Percentiles rank a stretch among this genome's conserved stretches.
Conservation (phyloP, 768 basidiomycete species). For the Stropharia rugosoannulata region DNA sequence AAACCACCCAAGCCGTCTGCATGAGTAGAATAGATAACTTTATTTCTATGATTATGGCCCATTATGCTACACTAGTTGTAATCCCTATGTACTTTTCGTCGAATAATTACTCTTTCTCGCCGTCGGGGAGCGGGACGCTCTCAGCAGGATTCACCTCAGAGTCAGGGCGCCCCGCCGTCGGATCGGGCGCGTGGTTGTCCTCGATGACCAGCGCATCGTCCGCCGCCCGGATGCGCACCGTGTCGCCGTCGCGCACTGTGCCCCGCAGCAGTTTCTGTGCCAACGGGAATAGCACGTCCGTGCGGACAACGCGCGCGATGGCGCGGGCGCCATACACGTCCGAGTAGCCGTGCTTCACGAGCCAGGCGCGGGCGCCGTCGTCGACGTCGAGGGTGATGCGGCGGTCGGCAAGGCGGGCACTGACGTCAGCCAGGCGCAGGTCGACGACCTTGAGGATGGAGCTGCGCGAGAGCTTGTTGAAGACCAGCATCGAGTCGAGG, state of each 20-base stretch:
- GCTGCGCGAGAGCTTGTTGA: conserved; percentile 80
- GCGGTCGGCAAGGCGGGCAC: conserved; percentile 58
- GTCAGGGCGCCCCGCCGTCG: conserved; percentile 23
- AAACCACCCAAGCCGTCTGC: background rate
- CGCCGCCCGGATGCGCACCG: conserved; percentile 52
- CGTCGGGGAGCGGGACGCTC: conserved; percentile 11
- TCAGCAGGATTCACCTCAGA: conserved; percentile 25
- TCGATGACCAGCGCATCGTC: conserved; percentile 46
- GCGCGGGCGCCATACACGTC: conserved; percentile 86
- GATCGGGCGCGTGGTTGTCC: conserved; percentile 63
- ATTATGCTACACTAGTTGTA: background rate
- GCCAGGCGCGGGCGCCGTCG: conserved; percentile 58
- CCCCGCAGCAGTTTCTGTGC: conserved; percentile 80
- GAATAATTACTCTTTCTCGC: background rate
- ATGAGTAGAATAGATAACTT: background rate
- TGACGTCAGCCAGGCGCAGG: conserved; percentile 74
- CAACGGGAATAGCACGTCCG: conserved; percentile 78
- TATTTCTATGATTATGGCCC: background rate
- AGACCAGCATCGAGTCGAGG: conserved; percentile 83
- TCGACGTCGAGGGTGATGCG: conserved; percentile 75
- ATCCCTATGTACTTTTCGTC: background rate
- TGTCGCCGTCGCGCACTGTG: conserved; percentile 76
- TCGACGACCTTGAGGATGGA: conserved; percentile 80
- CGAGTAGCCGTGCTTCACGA: conserved; percentile 78
- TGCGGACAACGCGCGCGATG: conserved; percentile 83